phyloP scores from a whole-genome alignment of 2,329 filamentous ascomycete genomes.

The Cladobotryum mycophilum region DNA sequence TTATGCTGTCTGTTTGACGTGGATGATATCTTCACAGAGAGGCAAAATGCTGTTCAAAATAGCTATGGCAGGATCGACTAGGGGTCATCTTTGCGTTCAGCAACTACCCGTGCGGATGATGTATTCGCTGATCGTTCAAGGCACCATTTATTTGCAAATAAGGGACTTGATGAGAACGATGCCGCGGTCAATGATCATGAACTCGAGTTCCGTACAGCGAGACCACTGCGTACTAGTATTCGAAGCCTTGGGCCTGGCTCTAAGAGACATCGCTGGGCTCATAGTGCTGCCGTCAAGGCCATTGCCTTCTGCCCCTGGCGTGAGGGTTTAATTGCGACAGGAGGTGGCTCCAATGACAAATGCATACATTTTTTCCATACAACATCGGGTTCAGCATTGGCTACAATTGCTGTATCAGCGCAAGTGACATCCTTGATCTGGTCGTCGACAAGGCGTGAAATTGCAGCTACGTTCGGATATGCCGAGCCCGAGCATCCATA shows the following conservation, averaged over 20 bases:
- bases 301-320: slow-evolving; percentile 97
- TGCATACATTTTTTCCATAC: slow-evolving; percentile 96
- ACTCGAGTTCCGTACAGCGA: slow-evolving; percentile 24
- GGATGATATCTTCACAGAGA: slow-evolving; percentile 44
- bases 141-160: not conserved
- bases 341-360: slow-evolving; percentile 88
- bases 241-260: slow-evolving; percentile 46
- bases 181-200: slow-evolving; percentile 8
- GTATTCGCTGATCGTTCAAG: not conserved
- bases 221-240: slow-evolving; percentile 29
- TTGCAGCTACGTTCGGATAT: slow-evolving; percentile 90
- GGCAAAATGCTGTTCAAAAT: slow-evolving; percentile 1
- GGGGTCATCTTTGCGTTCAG: slow-evolving; percentile 1
- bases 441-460: slow-evolving; percentile 79
- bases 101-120: not conserved
- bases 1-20: slow-evolving; percentile 74
- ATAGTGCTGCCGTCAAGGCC: slow-evolving; percentile 88
- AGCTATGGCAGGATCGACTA: not conserved
- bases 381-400: slow-evolving; percentile 72
- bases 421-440: slow-evolving; percentile 92
- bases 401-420: slow-evolving; percentile 84
- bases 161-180: not conserved
- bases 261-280: slow-evolving; percentile 66
- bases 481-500: slow-evolving; percentile 83
- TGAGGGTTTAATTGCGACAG: slow-evolving; percentile 76